Evolutionary conservation across 1,284 basidiomycete genomes (phyloP), one percentile per base, ranked within the genome.

Genomic region (Pascua sp.): DNA sequence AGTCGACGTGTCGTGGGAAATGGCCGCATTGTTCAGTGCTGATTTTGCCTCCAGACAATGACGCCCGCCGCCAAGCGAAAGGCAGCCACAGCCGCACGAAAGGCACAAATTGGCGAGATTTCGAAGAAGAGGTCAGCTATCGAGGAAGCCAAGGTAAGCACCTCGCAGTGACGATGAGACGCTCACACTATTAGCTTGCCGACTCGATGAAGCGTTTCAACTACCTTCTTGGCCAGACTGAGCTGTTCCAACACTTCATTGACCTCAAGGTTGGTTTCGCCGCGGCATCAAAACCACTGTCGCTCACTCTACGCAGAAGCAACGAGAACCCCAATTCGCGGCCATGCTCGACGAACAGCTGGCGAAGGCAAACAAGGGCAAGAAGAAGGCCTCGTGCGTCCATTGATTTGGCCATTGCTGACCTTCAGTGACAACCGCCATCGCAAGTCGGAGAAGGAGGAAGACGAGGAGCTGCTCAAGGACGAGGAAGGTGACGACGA

Each of bases 401-500:
- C 17, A 36, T 13, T 17, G 13, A 13, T 11, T 7, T 8, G 12
- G 49, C 13, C 47, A 32, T 46, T 15, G 38, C 36, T 69, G 16
- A 57, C 38, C 15, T 7, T 39, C 38, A 86, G 87, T 58, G 89
- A 81, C 59, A 83, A 88, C 53, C 86, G 92, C 42, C 90, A 93
- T 68, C 85, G 95, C 55, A 97, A 95, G 78, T 94, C 91, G 0
- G 95, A 98, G 76, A 97, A 97, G 78, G 95, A 98, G 71, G 95
- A 98, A 74, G 95, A 98, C 62, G 93, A 97, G 67, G 94, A 98
- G 76, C 70, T 98, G 70, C 78, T 98, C 51, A 90, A 92, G 66
- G 91, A 92, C 54, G 82, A 87, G 41, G 90, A 87, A 24, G 89
- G 86, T 10, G 86, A 89, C 61, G 89, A 87, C 10, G 86, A 89